phyloP scores from a whole-genome alignment of 108 stramenopile species.

The Asterionellopsis glacialis region DNA sequence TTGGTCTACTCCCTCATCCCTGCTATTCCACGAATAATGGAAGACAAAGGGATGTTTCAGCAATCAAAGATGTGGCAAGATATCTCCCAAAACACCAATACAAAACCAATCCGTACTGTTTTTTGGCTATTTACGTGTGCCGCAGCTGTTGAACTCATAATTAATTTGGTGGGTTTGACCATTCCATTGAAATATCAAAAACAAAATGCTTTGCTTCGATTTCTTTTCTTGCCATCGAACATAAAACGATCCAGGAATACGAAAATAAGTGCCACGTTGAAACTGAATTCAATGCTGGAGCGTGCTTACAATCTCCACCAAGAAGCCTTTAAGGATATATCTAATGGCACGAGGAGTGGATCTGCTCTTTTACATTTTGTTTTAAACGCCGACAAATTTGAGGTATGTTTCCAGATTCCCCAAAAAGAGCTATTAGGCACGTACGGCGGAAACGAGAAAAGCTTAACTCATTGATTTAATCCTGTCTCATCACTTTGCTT shows the following conservation, averaged over 20 bases:
- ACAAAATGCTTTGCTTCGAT: neutral
- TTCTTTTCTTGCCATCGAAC: neutral
- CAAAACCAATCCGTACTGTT: neutral
- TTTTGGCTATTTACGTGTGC: neutral
- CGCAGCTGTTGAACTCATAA: neutral
- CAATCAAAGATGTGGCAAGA: neutral
- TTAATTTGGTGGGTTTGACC: neutral
- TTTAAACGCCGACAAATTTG: neutral
- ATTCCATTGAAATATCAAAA: neutral
- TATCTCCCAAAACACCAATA: neutral
- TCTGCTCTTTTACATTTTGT: neutral
- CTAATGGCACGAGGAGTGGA: neutral
- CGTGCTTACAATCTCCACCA: neutral
- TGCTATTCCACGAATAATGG: neutral
- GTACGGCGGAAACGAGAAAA: too few relatives aligned
- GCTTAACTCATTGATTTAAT: too few relatives aligned
- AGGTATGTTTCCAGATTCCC: neutral
- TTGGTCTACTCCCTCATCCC: neutral
- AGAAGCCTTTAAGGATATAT: neutral
- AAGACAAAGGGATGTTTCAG: neutral
- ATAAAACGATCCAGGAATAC: neutral
- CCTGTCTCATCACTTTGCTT: too few relatives aligned
- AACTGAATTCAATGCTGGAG: slow-evolving; percentile 1
- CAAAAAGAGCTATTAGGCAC: too few relatives aligned
- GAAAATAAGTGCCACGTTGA: neutral